A percentile compares a stretch with the other conserved stretches of the same genome.
Evolutionary conservation across 2,329 filamentous ascomycete species (phyloP).

Genomic region (Cercospora sesami): DNA sequence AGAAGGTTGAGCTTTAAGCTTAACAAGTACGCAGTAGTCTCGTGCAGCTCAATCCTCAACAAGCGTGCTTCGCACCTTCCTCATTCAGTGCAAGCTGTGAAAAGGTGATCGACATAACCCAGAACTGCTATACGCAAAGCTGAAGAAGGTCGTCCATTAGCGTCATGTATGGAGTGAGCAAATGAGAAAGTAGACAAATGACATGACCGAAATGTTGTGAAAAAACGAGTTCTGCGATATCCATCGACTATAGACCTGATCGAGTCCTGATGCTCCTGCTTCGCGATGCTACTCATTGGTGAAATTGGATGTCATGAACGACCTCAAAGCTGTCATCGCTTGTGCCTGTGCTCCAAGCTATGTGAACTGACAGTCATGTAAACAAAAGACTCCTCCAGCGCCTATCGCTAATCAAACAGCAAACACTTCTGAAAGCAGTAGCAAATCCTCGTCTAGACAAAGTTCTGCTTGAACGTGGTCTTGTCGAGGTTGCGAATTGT

Average conservation of each 20-base stretch:
- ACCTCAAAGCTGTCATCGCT: not conserved
- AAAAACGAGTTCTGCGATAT: not conserved
- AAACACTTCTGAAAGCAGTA: not conserved
- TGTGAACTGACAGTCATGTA: not conserved
- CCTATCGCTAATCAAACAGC: constrained; percentile 17
- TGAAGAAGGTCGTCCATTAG: not conserved
- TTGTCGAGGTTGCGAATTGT: constrained; percentile 41
- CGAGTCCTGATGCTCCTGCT: not conserved
- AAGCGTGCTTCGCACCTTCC: not conserved
- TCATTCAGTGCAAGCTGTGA: not conserved
- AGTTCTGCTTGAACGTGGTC: constrained; percentile 39
- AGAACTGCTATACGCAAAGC: not conserved
- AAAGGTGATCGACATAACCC: not conserved
- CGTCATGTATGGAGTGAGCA: not conserved
- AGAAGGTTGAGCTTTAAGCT: not conserved
- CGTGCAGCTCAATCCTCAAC: not conserved
- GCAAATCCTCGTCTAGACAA: constrained; percentile 2
- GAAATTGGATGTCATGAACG: not conserved
- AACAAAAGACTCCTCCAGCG: constrained; percentile 6
- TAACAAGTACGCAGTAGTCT: not conserved
- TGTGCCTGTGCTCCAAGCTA: not conserved
- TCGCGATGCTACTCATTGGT: not conserved
- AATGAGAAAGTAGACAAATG: not conserved
- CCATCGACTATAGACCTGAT: not conserved
- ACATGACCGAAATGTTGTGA: no score